Percentiles rank a stretch among this genome's conserved stretches.
phyloP scores from a whole-genome alignment of 1,139 yeast genomes.

The Sugiyamaella grinbergsii region DNA sequence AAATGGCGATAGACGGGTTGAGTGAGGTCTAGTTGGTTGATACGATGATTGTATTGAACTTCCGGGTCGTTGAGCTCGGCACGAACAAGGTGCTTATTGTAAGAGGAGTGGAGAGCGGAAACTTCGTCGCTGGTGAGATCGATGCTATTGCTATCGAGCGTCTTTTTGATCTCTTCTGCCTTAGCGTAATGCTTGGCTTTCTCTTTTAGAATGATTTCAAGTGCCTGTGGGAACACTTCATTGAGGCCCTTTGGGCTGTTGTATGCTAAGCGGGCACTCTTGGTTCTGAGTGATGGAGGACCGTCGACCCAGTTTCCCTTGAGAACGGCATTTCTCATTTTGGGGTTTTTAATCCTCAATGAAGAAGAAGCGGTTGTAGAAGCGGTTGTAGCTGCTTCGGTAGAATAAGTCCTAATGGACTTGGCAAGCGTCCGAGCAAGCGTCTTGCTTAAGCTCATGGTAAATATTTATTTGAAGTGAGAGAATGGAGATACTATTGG shows the following conservation, averaged over 20 bases:
- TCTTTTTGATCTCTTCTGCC: constrained; percentile 38
- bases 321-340: constrained; percentile 40
- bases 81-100: constrained; percentile 43
- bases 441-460: constrained; percentile 10
- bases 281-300: constrained; percentile 52
- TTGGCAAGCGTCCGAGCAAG: background rate
- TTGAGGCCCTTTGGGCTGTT: constrained; percentile 68
- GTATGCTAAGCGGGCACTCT: constrained; percentile 54
- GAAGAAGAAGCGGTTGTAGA: constrained; percentile 11
- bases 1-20: constrained; percentile 78
- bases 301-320: constrained; percentile 46
- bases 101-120: constrained; percentile 26
- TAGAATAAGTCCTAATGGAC: constrained; percentile 12
- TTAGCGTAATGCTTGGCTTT: constrained; percentile 36
- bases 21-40: constrained; percentile 59
- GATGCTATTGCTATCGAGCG: constrained; percentile 27
- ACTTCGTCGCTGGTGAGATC: constrained; percentile 17
- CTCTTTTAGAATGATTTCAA: constrained; percentile 58
- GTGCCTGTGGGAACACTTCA: constrained; percentile 71
- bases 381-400: constrained; percentile 4
- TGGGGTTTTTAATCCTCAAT: constrained; percentile 38
- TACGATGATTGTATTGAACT: constrained; percentile 64
- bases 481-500: background rate
- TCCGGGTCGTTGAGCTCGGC: constrained; percentile 82
- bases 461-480: background rate